These are phyloP conservation scores for Blepharisma stoltei DNA, from an alignment of 73 alveolate genomes.

Conservation along the genomic window DNA sequence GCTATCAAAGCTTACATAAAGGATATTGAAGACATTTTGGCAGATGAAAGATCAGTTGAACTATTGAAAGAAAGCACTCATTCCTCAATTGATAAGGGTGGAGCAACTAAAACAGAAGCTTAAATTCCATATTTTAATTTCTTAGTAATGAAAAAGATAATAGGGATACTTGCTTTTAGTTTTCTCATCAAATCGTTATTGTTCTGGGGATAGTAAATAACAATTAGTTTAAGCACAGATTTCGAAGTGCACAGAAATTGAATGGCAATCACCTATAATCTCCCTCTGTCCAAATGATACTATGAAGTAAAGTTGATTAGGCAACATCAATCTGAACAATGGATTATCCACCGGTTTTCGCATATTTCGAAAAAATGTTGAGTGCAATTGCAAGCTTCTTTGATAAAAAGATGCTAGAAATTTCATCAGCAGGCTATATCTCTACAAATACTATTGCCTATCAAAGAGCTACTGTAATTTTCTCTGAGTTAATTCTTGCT, in stretches of 20 bases:
- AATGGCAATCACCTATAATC: conserved; percentile 84
- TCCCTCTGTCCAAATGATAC: conserved; percentile 79
- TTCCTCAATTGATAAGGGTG: too few species aligned
- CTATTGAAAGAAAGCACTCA: too few species aligned
- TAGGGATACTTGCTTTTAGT: too few species aligned
- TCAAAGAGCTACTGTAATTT: conserved; percentile 67
- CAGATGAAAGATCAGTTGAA: not conserved
- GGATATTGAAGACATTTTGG: conserved; percentile 29
- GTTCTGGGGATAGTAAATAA: conserved; percentile 20
- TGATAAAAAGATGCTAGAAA: conserved; percentile 55
- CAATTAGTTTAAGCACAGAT: conserved; percentile 55
- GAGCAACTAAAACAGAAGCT: too few species aligned
- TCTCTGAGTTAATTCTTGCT: conserved; percentile 60
- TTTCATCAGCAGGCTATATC: conserved; percentile 46
- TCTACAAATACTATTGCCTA: conserved; percentile 40
- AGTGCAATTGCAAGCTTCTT: conserved; percentile 44
- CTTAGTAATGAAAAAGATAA: too few species aligned
- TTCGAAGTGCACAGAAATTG: conserved; percentile 95
- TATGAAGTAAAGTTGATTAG: conserved; percentile 35
- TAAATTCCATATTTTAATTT: too few species aligned
- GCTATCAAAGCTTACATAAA: not conserved
- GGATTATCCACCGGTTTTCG: conserved; percentile 93
- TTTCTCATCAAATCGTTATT: not conserved
- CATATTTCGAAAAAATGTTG: conserved; percentile 85
- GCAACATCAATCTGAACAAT: conserved; percentile 86